phyloP scores from a whole-genome alignment of 192 early-diverging fungal genomes.

The Podila horticola region DNA sequence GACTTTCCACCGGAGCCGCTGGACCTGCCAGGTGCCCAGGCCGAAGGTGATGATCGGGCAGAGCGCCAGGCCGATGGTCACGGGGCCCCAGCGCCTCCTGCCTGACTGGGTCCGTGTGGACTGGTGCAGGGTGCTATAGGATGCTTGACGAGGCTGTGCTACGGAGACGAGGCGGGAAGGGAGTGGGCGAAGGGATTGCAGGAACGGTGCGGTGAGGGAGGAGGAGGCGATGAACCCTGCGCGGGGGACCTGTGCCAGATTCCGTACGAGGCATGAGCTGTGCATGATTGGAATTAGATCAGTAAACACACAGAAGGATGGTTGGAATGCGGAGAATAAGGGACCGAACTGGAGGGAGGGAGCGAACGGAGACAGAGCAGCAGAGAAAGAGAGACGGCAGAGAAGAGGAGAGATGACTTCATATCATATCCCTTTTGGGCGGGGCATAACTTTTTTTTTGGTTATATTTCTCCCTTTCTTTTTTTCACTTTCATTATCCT shows the following conservation, averaged over 20 bases:
- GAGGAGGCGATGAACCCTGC: background rate
- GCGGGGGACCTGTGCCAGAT: background rate
- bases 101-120: conserved; percentile 34
- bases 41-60: conserved; percentile 73
- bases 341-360: background rate
- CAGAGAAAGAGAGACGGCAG: no score
- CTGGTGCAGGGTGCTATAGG: conserved; percentile 23
- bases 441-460: no score
- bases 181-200: no score
- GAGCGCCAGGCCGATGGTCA: conserved; percentile 46
- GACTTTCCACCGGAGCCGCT: conserved; percentile 90
- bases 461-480: no score
- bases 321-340: background rate
- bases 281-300: background rate
- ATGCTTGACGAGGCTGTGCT: background rate
- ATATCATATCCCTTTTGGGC: no score
- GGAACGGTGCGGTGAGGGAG: no score
- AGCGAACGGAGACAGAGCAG: background rate
- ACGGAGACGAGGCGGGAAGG: no score
- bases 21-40: conserved; percentile 88
- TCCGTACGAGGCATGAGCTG: conserved; percentile 1
- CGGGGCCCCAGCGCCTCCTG: conserved; percentile 29
- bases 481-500: no score
- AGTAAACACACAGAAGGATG: background rate
- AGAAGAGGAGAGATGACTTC: no score